phyloP scores from a whole-genome alignment of 2,329 filamentous ascomycete species.

The Penicillium sp. region DNA sequence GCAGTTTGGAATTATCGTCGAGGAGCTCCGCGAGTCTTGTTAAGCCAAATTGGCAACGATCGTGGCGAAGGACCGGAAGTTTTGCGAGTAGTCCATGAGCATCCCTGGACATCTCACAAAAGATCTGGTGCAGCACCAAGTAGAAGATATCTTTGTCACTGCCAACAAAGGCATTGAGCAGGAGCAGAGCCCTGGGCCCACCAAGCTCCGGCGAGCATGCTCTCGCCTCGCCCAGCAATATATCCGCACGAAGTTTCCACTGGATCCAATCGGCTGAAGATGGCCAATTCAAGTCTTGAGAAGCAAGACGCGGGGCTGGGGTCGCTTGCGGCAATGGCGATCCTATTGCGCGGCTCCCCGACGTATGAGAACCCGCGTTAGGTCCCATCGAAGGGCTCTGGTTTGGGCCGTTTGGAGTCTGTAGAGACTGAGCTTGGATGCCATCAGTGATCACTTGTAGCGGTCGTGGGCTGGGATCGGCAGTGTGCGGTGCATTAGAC shows the following conservation, averaged over 20 bases:
- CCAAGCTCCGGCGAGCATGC: constrained; percentile 20
- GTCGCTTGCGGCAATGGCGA: background rate
- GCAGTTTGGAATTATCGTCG: constrained; percentile 46
- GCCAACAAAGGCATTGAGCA: constrained; percentile 62
- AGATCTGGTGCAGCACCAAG: constrained; percentile 68
- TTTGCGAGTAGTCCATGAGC: constrained; percentile 31
- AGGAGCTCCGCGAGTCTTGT: constrained; percentile 49
- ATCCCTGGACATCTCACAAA: constrained; percentile 61
- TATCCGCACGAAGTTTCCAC: constrained; percentile 16
- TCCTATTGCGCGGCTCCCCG: background rate
- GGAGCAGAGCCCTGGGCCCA: constrained; percentile 58
- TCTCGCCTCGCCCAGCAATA: background rate
- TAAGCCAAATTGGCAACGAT: constrained; percentile 38
- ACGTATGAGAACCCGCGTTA: background rate
- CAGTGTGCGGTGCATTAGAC: background rate
- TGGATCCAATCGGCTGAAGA: constrained; percentile 13
- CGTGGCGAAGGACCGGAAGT: constrained; percentile 47
- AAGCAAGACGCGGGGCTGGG: background rate
- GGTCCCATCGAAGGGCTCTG: constrained; percentile 1
- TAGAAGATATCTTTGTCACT: constrained; percentile 63
- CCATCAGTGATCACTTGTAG: background rate
- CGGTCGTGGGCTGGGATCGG: background rate
- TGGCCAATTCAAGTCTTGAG: background rate
- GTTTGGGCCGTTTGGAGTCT: background rate
- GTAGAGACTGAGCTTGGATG: background rate